A percentile compares a stretch with the other conserved stretches of the same genome.
These are phyloP conservation scores for Blepharisma japonicum DNA, from an alignment of 73 alveolate genomes.

Conservation along the genomic window DNA sequence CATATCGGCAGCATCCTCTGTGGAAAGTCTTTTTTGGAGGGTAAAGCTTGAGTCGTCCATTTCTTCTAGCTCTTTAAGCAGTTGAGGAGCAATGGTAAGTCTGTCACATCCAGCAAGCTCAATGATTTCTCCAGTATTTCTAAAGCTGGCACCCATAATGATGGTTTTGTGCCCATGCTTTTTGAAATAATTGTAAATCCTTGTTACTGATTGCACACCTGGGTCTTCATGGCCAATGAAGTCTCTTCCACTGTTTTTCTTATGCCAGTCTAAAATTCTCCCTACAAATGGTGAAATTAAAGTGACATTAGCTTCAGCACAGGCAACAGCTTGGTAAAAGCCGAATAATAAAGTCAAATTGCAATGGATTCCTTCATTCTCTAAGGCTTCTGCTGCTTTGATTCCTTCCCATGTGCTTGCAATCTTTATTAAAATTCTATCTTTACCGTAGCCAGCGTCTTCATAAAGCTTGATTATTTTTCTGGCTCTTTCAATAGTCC, in stretches of 20 bases:
- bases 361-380: constrained; percentile 65
- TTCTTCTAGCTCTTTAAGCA: constrained; percentile 55
- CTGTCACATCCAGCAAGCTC: constrained; percentile 78
- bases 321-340: constrained; percentile 65
- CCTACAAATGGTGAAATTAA: constrained; percentile 81
- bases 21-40: constrained; percentile 31
- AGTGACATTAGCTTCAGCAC: constrained; percentile 79
- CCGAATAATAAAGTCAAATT: constrained; percentile 65
- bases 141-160: constrained; percentile 70
- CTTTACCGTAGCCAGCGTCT: constrained; percentile 51
- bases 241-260: constrained; percentile 48
- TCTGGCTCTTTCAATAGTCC: constrained; percentile 37
- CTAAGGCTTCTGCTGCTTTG: constrained; percentile 62
- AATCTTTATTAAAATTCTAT: constrained; percentile 66
- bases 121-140: constrained; percentile 49
- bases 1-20: constrained; percentile 30
- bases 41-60: constrained; percentile 20
- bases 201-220: constrained; percentile 60
- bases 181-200: constrained; percentile 63
- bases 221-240: constrained; percentile 60
- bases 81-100: constrained; percentile 70
- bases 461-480: constrained; percentile 47
- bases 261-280: constrained; percentile 67
- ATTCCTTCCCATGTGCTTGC: constrained; percentile 87
- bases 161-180: constrained; percentile 55